Percentiles rank a stretch among this genome's conserved stretches.
Conservation (phyloP, 176 grass and related monocot genomes). For the Ensete ventricosum region DNA sequence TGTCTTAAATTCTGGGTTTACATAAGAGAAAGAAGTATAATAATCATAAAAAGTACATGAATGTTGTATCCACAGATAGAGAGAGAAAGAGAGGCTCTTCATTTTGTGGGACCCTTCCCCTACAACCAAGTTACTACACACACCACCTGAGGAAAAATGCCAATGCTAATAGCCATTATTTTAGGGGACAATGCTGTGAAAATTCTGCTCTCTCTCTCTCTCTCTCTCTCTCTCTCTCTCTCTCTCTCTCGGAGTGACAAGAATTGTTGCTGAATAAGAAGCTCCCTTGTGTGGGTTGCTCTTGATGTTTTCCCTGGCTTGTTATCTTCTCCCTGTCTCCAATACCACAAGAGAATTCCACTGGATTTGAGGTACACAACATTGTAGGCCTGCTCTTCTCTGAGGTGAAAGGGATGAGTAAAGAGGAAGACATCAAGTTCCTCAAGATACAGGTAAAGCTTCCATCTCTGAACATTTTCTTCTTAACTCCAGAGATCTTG, state of each 20-base stretch:
- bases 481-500: neutral
- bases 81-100: too few species aligned
- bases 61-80: too few species aligned
- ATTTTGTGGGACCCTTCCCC: too few species aligned
- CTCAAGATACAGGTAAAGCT: slow-evolving; percentile 21
- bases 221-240: neutral
- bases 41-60: too few species aligned
- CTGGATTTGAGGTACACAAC: neutral
- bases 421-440: slow-evolving; percentile 19
- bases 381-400: neutral
- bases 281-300: neutral
- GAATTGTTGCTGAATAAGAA: neutral
- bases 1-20: too few species aligned
- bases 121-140: too few species aligned
- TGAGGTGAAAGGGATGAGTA: slow-evolving; percentile 10
- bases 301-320: neutral
- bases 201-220: too few species aligned
- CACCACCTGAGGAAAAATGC: too few species aligned
- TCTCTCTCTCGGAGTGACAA: neutral
- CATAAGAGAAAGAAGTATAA: too few species aligned
- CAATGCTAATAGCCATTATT: too few species aligned
- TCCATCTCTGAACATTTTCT: neutral
- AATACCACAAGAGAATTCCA: neutral
- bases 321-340: neutral
- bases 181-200: too few species aligned